A percentile compares a stretch with the other conserved stretches of the same genome.
Conservation (phyloP, 768 basidiomycete genomes). For the Paxillus rubicundulus region DNA sequence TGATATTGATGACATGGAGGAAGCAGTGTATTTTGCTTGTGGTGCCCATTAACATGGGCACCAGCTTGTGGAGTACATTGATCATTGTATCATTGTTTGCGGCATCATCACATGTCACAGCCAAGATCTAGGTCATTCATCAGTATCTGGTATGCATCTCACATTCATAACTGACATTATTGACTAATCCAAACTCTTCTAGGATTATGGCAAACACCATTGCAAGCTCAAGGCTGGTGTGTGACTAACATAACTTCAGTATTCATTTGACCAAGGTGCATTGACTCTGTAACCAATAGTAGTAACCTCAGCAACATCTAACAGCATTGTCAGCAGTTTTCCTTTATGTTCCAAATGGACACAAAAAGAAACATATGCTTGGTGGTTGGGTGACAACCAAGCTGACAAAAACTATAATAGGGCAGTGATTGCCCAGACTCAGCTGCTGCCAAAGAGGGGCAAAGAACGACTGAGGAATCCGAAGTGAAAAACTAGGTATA, state of each 20-base stretch:
- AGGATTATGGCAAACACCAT: slow-evolving; percentile 34
- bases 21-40: slow-evolving; percentile 11
- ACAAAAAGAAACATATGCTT: slow-evolving; percentile 29
- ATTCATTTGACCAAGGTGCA: too few relatives aligned
- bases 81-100: too few relatives aligned
- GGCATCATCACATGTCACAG: too few relatives aligned
- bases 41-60: slow-evolving; percentile 22
- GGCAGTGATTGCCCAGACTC: too few relatives aligned
- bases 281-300: background rate
- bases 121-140: slow-evolving; percentile 25
- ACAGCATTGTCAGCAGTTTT: slow-evolving; percentile 20
- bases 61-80: slow-evolving; percentile 14
- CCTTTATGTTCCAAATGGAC: slow-evolving; percentile 35
- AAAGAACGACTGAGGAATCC: too few relatives aligned
- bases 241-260: slow-evolving; percentile 21
- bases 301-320: slow-evolving; percentile 41
- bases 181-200: slow-evolving; percentile 32
- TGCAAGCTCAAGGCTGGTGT: too few relatives aligned
- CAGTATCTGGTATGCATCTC: slow-evolving; percentile 23
- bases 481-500: too few relatives aligned
- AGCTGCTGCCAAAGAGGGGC: too few relatives aligned
- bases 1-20: slow-evolving; percentile 12
- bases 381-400: slow-evolving; percentile 39
- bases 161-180: slow-evolving; percentile 29
- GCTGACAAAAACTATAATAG: too few relatives aligned